Percentiles rank a stretch among this genome's conserved stretches.
Conservation (phyloP, 2,329 filamentous ascomycete species). For the Trichoderma breve region DNA sequence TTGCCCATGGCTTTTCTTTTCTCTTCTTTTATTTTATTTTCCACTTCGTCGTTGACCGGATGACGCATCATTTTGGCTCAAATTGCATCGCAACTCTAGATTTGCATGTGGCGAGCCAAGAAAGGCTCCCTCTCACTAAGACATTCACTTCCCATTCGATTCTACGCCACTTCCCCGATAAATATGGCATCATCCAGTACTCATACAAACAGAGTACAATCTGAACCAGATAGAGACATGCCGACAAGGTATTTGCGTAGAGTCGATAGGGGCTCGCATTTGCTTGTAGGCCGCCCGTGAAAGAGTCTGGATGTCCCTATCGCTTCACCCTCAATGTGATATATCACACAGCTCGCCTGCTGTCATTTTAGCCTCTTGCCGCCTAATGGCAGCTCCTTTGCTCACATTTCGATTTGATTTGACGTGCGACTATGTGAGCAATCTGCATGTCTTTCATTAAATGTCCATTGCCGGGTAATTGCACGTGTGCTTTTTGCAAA, state of each 20-base stretch:
- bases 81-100: not conserved
- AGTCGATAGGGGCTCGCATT: not conserved
- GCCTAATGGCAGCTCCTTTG: not conserved
- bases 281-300: not conserved
- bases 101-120: not conserved
- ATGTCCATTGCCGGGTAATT: not conserved
- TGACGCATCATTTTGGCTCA: not conserved
- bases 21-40: not conserved
- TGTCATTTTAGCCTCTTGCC: not conserved
- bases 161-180: not conserved
- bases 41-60: not conserved
- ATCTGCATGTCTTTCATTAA: conserved; percentile 1
- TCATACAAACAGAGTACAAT: not conserved
- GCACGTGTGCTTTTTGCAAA: not conserved
- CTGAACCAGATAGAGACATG: not conserved
- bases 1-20: not conserved
- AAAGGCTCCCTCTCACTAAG: not conserved
- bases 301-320: not conserved
- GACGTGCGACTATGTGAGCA: not conserved
- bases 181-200: not conserved
- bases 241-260: not conserved
- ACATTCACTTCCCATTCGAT: not conserved
- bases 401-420: not conserved
- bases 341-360: not conserved
- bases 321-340: not conserved